Evolutionary conservation across 352 stramenopile species (phyloP).

Genomic region (Pythium periplocum): DNA sequence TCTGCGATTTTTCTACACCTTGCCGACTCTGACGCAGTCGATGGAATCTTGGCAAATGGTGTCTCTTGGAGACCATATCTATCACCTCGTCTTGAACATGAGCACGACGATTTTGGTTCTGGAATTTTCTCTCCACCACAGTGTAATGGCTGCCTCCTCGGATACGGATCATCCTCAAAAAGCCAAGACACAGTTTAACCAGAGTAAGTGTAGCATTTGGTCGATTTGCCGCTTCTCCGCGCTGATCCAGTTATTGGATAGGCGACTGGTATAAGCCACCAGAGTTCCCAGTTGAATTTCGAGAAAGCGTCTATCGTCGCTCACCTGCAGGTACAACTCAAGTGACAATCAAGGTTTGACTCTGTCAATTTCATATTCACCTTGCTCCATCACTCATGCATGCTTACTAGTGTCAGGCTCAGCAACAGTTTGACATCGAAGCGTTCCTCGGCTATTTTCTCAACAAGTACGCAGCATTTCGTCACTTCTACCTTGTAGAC

Average conservation of each 20-base stretch:
- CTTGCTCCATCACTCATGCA: neutral
- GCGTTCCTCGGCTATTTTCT: constrained; percentile 46
- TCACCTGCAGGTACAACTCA: neutral
- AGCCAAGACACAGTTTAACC: too few species aligned
- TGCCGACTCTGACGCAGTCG: constrained; percentile 21
- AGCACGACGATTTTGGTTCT: constrained; percentile 33
- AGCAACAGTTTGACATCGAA: constrained; percentile 58
- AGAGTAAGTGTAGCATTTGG: too few species aligned
- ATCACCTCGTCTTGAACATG: constrained; percentile 47
- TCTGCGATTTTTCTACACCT: constrained; percentile 33
- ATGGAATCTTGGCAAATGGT: constrained; percentile 51
- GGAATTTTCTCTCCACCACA: constrained; percentile 1
- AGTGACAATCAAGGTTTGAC: constrained; percentile 3
- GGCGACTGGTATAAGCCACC: constrained; percentile 11
- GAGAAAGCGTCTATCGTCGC: neutral
- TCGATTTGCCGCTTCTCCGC: too few species aligned
- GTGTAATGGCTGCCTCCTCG: too few species aligned
- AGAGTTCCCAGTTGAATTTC: constrained; percentile 17
- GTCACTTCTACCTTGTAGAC: constrained; percentile 40
- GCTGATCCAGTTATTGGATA: neutral
- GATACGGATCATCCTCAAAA: too few species aligned
- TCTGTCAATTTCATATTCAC: too few species aligned
- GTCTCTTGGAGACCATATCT: constrained; percentile 8
- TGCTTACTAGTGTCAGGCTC: constrained; percentile 23
- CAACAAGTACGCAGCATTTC: constrained; percentile 31